Conservation (phyloP, 257 asterid genomes). For the Jacaranda mimosifolia region DNA sequence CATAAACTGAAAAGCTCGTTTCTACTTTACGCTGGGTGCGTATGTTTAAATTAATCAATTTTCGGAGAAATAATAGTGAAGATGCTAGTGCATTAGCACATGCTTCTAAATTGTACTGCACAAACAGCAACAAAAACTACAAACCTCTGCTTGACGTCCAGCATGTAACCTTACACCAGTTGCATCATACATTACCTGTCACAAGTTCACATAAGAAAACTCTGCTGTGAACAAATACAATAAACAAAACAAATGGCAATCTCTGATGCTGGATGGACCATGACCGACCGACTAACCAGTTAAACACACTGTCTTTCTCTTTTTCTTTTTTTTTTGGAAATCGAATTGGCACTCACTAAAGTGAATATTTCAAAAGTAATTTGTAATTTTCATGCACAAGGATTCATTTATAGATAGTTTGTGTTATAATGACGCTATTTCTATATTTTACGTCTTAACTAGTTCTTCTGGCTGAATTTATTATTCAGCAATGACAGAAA, state of each 20-base stretch:
- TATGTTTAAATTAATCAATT: background rate
- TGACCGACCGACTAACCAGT: background rate
- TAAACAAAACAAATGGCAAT: background rate
- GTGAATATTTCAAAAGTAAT: background rate
- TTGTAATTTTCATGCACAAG: background rate
- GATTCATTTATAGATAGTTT: background rate
- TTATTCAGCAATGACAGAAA: background rate
- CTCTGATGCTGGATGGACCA: conserved; percentile 1
- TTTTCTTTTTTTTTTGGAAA: too few species aligned
- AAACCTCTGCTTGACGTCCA: conserved; percentile 97
- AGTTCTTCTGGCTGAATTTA: background rate
- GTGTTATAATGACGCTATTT: background rate
- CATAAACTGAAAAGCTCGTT: conserved; percentile 9
- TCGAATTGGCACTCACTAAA: background rate
- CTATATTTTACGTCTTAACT: background rate
- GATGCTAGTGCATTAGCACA: conserved; percentile 9
- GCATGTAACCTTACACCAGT: conserved; percentile 93
- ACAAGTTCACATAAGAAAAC: conserved; percentile 25
- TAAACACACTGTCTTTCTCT: background rate
- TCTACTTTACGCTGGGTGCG: background rate
- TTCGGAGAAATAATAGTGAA: background rate
- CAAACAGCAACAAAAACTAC: conserved; percentile 26
- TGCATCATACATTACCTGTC: conserved; percentile 95
- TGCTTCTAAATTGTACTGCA: conserved; percentile 23
- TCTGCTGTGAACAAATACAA: background rate